Evolutionary conservation across 176 grass and related monocot species (phyloP), one percentile per base, ranked within the genome.

Genomic region (Eleusine coracana): DNA sequence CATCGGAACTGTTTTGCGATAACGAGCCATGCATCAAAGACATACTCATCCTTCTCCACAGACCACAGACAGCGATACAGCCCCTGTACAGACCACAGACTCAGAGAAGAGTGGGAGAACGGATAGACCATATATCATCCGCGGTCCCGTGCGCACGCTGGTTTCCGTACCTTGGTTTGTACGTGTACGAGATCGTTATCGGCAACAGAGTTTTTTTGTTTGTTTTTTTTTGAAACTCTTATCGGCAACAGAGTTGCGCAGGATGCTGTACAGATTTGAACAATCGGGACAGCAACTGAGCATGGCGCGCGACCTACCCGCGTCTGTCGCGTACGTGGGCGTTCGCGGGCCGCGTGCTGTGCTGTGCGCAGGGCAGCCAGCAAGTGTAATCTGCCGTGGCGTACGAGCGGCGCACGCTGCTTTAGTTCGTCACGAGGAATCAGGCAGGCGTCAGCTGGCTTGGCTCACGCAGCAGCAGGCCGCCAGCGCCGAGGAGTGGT

Each of bases 171-270:
- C 13, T 64, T 78, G 12, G 8, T 42, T 46, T 79, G 44, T 50
- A 61, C 60, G 61, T 66, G 76, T 61, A 79, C 49, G 75, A 20
- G 75, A 65, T 20, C 75, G 31, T 34, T 34, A 51, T 4, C 72
- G 3, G 18, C 21, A 36, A 54, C 28, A 17, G 29, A 6, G 6
- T 18, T 74, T 10, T n/a, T n/a, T n/a, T n/a, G n/a, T n/a, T n/a
- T n/a, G n/a, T n/a, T n/a, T n/a, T n/a, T n/a, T n/a, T n/a, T n/a
- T n/a, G n/a, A n/a, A n/a, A n/a, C n/a, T n/a, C n/a, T 34, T 34
- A 51, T 4, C 72, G 3, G 18, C 21, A 36, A 54, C 29, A 18
- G 29, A 7, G 6, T 18, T 74, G 31, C 2, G 31, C 31, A 34
- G 31, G 31, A 34, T 34, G 31, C 31, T 34, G 31, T 34, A 34